Percentiles rank a stretch among this genome's conserved stretches.
phyloP scores from a whole-genome alignment of 805 yeast species.

The Lipomyces spencermartinsiae region DNA sequence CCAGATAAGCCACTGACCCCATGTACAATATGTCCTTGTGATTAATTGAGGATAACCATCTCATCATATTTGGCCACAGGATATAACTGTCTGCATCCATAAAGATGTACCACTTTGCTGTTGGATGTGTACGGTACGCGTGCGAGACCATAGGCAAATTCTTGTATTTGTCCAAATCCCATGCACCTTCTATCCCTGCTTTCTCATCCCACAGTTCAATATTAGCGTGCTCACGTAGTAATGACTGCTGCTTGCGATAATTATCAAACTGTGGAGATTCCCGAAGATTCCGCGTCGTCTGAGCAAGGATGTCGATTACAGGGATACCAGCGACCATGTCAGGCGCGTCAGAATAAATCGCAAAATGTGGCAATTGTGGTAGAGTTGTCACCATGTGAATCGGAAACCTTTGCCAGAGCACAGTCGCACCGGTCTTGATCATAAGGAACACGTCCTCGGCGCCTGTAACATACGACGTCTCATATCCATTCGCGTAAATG shows the following conservation, averaged over 20 bases:
- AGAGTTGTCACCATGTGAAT: constrained; percentile 47
- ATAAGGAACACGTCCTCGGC: constrained; percentile 43
- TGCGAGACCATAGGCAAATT: constrained; percentile 49
- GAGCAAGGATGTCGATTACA: constrained; percentile 45
- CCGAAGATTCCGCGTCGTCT: constrained; percentile 22
- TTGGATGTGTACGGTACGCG: constrained; percentile 44
- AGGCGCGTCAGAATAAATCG: constrained; percentile 47
- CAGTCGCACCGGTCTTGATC: constrained; percentile 49
- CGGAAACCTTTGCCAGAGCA: constrained; percentile 47
- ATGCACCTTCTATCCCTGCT: constrained; percentile 40
- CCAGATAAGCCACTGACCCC: constrained; percentile 43
- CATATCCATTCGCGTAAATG: constrained; percentile 15
- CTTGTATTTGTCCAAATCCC: constrained; percentile 49
- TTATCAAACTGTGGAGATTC: constrained; percentile 35
- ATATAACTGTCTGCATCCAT: constrained; percentile 48
- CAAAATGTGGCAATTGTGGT: constrained; percentile 45
- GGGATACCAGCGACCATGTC: constrained; percentile 45
- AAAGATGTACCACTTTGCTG: constrained; percentile 47
- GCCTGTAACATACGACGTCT: constrained; percentile 20
- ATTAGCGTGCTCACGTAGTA: constrained; percentile 40
- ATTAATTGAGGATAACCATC: constrained; percentile 39
- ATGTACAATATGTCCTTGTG: constrained; percentile 44
- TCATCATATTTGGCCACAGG: constrained; percentile 42
- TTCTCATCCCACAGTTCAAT: constrained; percentile 28
- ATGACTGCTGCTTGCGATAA: constrained; percentile 42